Evolutionary conservation across 495 filamentous ascomycete genomes (phyloP).

Genomic region (Corynascus novoguineensis): DNA sequence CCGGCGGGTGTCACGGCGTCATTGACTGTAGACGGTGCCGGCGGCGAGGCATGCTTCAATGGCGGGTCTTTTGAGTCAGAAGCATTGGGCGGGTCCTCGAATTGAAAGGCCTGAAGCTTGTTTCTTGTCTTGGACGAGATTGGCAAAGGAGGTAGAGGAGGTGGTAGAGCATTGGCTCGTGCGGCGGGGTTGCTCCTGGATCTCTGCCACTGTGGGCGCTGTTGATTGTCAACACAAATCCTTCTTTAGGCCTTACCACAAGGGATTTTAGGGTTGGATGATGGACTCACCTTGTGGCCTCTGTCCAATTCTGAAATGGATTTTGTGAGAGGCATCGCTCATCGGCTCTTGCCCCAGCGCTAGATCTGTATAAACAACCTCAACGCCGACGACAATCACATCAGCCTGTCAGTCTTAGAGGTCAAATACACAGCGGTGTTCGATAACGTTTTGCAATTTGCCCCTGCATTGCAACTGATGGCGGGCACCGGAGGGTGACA

Average conservation of each 20-base stretch:
- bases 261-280: neutral
- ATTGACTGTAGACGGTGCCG: slow-evolving; percentile 28
- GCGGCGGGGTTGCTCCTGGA: slow-evolving; percentile 43
- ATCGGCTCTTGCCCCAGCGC: neutral
- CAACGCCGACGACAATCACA: neutral
- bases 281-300: slow-evolving; percentile 17
- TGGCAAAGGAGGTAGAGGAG: slow-evolving; percentile 30
- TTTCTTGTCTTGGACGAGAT: slow-evolving; percentile 46
- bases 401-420: neutral
- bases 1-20: slow-evolving; percentile 68
- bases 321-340: slow-evolving; percentile 45
- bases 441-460: neutral
- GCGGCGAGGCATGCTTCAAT: neutral
- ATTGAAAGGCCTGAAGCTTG: slow-evolving; percentile 48
- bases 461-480: neutral
- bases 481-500: neutral
- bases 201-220: slow-evolving; percentile 46
- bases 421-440: neutral
- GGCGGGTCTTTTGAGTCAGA: neutral
- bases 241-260: neutral
- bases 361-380: neutral
- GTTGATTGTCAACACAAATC: slow-evolving; percentile 1
- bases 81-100: slow-evolving; percentile 20
- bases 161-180: slow-evolving; percentile 18
- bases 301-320: slow-evolving; percentile 41